Base-by-base conservation (phyloP, 2,329 filamentous ascomycete species). In the Fusarium coicis region DNA sequence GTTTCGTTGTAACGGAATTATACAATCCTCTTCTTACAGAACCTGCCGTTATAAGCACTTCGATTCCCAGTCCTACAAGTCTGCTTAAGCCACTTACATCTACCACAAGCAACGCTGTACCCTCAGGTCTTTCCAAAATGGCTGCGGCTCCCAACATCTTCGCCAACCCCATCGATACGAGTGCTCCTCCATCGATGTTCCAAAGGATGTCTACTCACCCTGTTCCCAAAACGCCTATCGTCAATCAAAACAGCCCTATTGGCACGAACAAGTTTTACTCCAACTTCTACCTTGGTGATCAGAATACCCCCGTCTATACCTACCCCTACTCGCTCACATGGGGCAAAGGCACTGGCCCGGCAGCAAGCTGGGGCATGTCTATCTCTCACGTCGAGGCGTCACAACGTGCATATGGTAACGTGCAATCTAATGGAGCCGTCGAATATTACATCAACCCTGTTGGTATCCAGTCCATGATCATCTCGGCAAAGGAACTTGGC, bases 191-290 rank as follows among this genome's bases (percentile, higher is more conserved):
- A 2, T 76, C 84, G 0, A 80, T 82, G 36, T 87, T 92, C 54
- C 59, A 77, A 14, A 80, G 82, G 44, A 84, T 84, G 34, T 75
- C 83, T 26, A 88, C 91, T 72, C 91, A 93, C 72, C 91, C 91
- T 0, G 88, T 89, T 32, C 82, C 87, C 44, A 85, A 88, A 19
- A 79, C 84, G 28, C 89, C 88, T 10, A 84, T 92, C 42, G 84
- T 92, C 43, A 79, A 76, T 37, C 80, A 84, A 21, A 75, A 81
- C 4, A 79, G 80, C 1, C 89, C 91, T 7, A 83, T 93, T 50
- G 85, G 89, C 55, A 96, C 93, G 30, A 96, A 95, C 85, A 95
- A 93, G 78, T 95, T 95, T 80, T 94, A 93, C 76, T 87, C 91
- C 75, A 96, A 96, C 77, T 90, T 96, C 71, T 94, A 94, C 80